Evolutionary conservation across 1,284 basidiomycete species (phyloP), one percentile per base, ranked within the genome.

Genomic region (Ustilago curta): DNA sequence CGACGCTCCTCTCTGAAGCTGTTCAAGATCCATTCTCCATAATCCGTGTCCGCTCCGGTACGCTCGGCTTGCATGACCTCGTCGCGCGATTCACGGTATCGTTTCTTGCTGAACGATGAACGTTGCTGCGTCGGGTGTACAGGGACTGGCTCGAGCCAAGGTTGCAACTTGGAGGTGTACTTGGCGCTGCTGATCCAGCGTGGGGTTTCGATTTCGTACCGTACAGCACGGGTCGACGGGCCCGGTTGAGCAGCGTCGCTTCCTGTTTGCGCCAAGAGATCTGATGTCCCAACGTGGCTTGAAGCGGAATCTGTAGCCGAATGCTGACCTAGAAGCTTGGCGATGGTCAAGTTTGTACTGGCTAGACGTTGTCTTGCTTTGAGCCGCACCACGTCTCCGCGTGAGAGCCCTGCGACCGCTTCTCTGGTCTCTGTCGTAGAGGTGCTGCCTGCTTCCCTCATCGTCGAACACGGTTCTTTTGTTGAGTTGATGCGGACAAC

Each of bases 311-410:
- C n/a, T 2, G 45, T 12, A n/a, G 29, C 27, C 12, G 31, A 37
- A 3, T 37, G 23, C 42, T 29, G 37, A 12, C 27, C 32, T 9
- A 64, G 56, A 0, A 73, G 58, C 32, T 59, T 63, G 9, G 58
- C 43, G 7, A 73, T 51, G 14, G 61, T 56, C 23, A 50, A n/a
- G 27, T 42, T 54, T 4, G 71, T 62, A 1, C 39, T 29, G 11
- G 63, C 72, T 5, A 75, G 56, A 2, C 72, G 59, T 44, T 70
- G 67, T 35, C 63, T 50, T 11, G 72, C 63, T 45, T 69, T 70
- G 3, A 75, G 45, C 0, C 72, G 62, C 14, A 75, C 48, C 0
- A 75, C 51, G 47, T 75, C 72, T 25, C 72, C 67, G 12, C 72
- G 62, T 7, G 72, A 75, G n/a, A 75, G 60, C 18, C 72, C 67